These are phyloP conservation scores for Zizania palustris DNA, from an alignment of 202 grass and related monocot genomes.

Conservation along the genomic window DNA sequence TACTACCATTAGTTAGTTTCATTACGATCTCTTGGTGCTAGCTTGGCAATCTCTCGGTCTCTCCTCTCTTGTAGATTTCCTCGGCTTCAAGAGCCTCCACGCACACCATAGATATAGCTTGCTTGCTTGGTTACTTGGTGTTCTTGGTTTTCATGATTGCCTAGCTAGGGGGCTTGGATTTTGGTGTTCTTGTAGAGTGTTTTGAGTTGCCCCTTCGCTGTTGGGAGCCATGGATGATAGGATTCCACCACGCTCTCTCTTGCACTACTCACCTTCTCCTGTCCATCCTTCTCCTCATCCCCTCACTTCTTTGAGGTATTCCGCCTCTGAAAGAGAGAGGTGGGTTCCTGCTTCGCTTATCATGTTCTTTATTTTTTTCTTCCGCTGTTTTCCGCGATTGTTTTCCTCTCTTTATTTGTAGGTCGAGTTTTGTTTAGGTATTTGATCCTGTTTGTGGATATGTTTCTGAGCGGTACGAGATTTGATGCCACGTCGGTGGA, in stretches of 20 bases:
- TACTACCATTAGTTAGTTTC: too few species aligned
- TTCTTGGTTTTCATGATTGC: constrained; percentile 51
- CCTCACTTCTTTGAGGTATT: constrained; percentile 85
- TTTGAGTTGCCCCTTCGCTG: constrained; percentile 27
- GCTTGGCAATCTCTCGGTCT: constrained; percentile 49
- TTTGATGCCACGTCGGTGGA: constrained; percentile 47
- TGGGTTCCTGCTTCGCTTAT: constrained; percentile 46
- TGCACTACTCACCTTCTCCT: constrained; percentile 86
- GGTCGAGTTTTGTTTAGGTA: constrained; percentile 47
- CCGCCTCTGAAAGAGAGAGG: constrained; percentile 94
- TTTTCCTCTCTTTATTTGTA: background rate
- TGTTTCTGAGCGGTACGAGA: constrained; percentile 46
- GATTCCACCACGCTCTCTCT: constrained; percentile 73
- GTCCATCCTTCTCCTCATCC: constrained; percentile 83
- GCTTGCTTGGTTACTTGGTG: constrained; percentile 35
- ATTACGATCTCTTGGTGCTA: constrained; percentile 33
- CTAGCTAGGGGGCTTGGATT: constrained; percentile 34
- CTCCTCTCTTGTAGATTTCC: constrained; percentile 46
- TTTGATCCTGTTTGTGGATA: constrained; percentile 44
- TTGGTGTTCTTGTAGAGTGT: constrained; percentile 32
- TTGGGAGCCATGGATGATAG: constrained; percentile 80
- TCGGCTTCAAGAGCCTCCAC: constrained; percentile 36
- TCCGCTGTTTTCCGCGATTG: background rate
- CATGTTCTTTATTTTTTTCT: constrained; percentile 33
- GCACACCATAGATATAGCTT: constrained; percentile 34